These are phyloP conservation scores for Venturiaceae sp. DNA, from an alignment of 2,329 filamentous ascomycete species.

Conservation along the genomic window DNA sequence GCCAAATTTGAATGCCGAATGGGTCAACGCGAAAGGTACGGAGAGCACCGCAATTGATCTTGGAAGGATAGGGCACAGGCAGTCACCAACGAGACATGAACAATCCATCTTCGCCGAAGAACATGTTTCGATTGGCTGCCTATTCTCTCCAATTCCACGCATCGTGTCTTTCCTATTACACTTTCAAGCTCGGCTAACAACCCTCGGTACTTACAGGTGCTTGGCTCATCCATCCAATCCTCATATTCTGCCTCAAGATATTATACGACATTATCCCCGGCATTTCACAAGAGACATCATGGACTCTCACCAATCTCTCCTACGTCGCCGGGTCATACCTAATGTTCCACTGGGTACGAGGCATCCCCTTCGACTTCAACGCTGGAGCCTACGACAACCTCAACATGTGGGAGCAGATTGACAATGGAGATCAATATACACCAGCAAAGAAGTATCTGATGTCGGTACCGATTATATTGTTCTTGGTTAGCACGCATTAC, in stretches of 20 bases:
- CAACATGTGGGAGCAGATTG: constrained; percentile 99
- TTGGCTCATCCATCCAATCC: constrained; percentile 93
- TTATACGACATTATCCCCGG: constrained; percentile 94
- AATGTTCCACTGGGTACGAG: constrained; percentile 99
- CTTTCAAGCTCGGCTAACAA: not conserved
- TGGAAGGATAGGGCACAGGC: not conserved
- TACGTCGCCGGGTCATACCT: constrained; percentile 99
- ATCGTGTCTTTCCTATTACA: not conserved
- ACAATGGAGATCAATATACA: constrained; percentile 97
- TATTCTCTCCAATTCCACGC: not conserved
- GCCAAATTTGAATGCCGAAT: constrained; percentile 94
- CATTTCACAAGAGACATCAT: constrained; percentile 94
- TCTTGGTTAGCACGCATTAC: constrained; percentile 95
- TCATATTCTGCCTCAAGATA: constrained; percentile 88
- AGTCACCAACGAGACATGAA: not conserved
- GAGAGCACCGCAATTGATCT: constrained; percentile 9
- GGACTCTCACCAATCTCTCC: constrained; percentile 96
- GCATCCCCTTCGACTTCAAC: constrained; percentile 98
- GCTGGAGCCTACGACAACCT: constrained; percentile 96
- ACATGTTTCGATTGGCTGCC: too few species aligned
- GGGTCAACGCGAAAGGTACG: constrained; percentile 98
- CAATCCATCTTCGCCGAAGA: too few species aligned
- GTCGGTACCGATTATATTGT: constrained; percentile 86
- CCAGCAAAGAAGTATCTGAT: constrained; percentile 97
- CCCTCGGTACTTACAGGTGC: constrained; percentile 60